Base-by-base conservation (phyloP, 2,329 filamentous ascomycete species). In the Fusarium mundagurra region DNA sequence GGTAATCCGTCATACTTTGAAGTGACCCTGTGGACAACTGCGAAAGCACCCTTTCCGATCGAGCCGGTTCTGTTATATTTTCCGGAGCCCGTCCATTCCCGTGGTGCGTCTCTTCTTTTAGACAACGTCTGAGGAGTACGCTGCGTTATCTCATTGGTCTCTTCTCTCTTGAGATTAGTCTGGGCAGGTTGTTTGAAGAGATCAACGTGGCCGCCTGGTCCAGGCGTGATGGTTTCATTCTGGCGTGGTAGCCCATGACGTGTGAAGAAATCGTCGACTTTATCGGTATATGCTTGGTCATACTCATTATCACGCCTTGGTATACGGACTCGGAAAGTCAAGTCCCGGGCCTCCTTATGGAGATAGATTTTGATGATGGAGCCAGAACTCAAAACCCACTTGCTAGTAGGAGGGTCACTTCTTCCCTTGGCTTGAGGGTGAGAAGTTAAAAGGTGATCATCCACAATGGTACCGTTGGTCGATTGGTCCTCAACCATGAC, bases 401-500 rank as follows among this genome's bases (percentile, higher is more conserved):
- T 81, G 71, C 78, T 76, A 18, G 75, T 76, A 22, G 80, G 85
- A 41, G 80, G 79, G 64, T 80, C 79, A 64, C 62, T 82, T 74
- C 76, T 76, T 34, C 77, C 78, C 70, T 84, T 84, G 33, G 80
- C 76, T 59, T 83, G 82, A 29, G 81, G 76, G 54, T 84, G 83
- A 29, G 80, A 77, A 55, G 83, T 85, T 76, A 99, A 86, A 41
- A 94, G 85, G 24, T 86, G 85, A 31, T 90, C 88, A 82, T 98
- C 95, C 64, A 98, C 94, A 68, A 94, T 87, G 8, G 96, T 98
- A 34, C 96, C 96, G 79, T 98, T 99, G n/a, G 95, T 98, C 1
- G 96, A 98, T 80, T 92, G 89, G 80, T 99, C 96, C 81, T 98
- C 92, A 18, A 98, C 86, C 94, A 99, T 98, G 73, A 98, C 88